phyloP scores from a whole-genome alignment of 2,329 filamentous ascomycete species.

The Claviceps paspali region DNA sequence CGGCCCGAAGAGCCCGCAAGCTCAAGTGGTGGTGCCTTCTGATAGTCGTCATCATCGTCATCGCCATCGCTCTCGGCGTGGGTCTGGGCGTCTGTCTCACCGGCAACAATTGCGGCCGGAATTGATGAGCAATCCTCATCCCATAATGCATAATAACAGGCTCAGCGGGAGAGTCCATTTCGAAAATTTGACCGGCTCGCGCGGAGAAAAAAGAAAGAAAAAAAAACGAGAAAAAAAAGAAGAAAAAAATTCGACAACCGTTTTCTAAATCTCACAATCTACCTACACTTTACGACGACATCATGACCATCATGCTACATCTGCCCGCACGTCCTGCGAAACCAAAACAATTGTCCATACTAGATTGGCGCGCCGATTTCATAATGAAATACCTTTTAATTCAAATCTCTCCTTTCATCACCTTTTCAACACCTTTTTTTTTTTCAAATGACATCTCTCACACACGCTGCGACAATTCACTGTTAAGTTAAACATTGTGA shows the following conservation, averaged over 20 bases:
- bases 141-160: too few relatives aligned
- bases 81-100: constrained; percentile 34
- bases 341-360: not conserved
- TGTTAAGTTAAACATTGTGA: too few relatives aligned
- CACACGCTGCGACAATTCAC: too few relatives aligned
- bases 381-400: too few relatives aligned
- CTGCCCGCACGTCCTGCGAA: not conserved
- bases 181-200: not conserved
- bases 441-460: too few relatives aligned
- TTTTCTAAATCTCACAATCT: too few relatives aligned
- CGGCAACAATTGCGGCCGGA: constrained; percentile 8
- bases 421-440: too few relatives aligned
- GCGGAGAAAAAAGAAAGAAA: not conserved
- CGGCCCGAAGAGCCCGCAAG: constrained; percentile 51
- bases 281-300: too few relatives aligned
- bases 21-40: constrained; percentile 71
- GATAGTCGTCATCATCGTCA: constrained; percentile 41
- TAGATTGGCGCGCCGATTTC: not conserved
- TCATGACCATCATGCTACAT: not conserved
- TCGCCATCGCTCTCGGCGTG: constrained; percentile 39
- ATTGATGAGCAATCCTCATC: not conserved
- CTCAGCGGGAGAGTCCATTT: too few relatives aligned
- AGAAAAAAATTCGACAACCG: too few relatives aligned
- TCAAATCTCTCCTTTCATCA: too few relatives aligned
- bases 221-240: too few relatives aligned